A percentile compares a stretch with the other conserved stretches of the same genome.
These are phyloP conservation scores for Agastache rugosa DNA, from an alignment of 257 asterid genomes.

Conservation along the genomic window DNA sequence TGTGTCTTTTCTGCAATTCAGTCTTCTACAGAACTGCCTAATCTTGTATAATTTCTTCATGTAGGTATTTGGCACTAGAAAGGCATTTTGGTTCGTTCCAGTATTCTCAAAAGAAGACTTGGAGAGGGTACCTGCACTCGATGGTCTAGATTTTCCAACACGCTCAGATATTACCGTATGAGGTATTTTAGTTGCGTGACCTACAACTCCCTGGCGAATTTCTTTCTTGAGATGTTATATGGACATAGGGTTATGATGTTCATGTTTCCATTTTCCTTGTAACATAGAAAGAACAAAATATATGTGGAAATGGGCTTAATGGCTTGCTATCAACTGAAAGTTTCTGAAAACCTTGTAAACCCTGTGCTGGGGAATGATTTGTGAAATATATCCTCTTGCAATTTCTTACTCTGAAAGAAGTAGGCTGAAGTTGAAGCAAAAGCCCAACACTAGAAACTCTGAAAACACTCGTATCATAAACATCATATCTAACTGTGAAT, in stretches of 20 bases:
- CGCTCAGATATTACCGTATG: conserved; percentile 52
- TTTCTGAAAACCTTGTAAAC: background rate
- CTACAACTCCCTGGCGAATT: too few relatives aligned
- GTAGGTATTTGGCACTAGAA: conserved; percentile 77
- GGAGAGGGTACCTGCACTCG: conserved; percentile 71
- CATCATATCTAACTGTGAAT: background rate
- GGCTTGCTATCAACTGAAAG: background rate
- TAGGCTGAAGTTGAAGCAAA: background rate
- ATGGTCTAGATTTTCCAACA: conserved; percentile 74
- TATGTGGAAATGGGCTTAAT: background rate
- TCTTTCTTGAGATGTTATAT: conserved; percentile 6
- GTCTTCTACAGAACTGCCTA: background rate
- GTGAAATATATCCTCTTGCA: background rate
- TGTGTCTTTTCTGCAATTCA: conserved; percentile 11
- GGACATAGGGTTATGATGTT: background rate
- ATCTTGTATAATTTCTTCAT: conserved; percentile 1
- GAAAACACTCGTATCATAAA: background rate
- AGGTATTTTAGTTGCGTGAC: conserved; percentile 32
- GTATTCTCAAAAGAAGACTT: conserved; percentile 70
- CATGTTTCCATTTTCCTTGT: background rate
- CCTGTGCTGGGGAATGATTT: background rate
- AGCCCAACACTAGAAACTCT: background rate
- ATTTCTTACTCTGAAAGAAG: background rate
- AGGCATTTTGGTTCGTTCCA: conserved; percentile 70
- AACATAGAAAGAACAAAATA: background rate